Percentiles rank a stretch among this genome's conserved stretches.
Evolutionary conservation across 2,329 filamentous ascomycete species (phyloP).

Genomic region (Penicillium sp.): DNA sequence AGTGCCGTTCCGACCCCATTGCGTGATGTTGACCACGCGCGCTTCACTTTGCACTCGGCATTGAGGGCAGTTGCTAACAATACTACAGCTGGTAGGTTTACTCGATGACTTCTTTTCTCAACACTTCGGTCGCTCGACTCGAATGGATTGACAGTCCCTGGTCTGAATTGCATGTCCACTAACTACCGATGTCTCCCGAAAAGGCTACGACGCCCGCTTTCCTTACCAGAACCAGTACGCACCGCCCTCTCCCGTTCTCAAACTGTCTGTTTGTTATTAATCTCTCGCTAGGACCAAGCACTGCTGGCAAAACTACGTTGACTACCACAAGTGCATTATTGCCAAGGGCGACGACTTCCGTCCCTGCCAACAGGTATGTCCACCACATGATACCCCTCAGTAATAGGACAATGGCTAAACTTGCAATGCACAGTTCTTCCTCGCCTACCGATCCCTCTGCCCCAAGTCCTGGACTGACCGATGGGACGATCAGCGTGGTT

Average conservation of each 20-base stretch:
- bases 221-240: constrained; percentile 78
- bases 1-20: constrained; percentile 35
- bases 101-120: constrained; percentile 1
- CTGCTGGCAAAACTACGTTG: constrained; percentile 99
- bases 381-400: background rate
- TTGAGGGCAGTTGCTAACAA: constrained; percentile 38
- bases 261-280: background rate
- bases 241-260: background rate
- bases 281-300: constrained; percentile 69
- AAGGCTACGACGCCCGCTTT: constrained; percentile 98
- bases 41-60: background rate
- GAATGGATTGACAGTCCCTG: constrained; percentile 12
- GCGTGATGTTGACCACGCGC: background rate
- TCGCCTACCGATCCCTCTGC: constrained; percentile 96
- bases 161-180: constrained; percentile 8
- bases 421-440: constrained; percentile 67
- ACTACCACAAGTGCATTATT: constrained; percentile 99
- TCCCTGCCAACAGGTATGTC: constrained; percentile 86
- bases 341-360: constrained; percentile 99
- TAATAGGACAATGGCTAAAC: background rate
- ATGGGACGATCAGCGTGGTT: constrained; percentile 97
- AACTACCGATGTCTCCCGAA: constrained; percentile 4
- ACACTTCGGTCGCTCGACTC: constrained; percentile 13
- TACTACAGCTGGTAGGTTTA: constrained; percentile 46
- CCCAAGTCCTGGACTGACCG: constrained; percentile 88